Conservation (phyloP, 1,284 basidiomycete species). For the Leccinum colubrinum region DNA sequence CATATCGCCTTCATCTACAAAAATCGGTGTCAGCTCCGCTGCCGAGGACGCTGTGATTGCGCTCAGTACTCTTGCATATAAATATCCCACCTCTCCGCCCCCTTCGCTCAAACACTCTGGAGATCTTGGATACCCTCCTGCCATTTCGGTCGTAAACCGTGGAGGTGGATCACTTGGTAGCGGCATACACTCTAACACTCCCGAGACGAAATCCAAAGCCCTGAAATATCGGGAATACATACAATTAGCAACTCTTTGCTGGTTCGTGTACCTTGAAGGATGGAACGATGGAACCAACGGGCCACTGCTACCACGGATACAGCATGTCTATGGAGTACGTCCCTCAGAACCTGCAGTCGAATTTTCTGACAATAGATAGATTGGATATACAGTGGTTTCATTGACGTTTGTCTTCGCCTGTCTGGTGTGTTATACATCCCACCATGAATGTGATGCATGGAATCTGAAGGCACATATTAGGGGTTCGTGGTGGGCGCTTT, state of each 20-base stretch:
- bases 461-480: conserved; percentile 4
- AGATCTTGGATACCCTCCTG: background rate
- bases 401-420: conserved; percentile 29
- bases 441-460: background rate
- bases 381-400: conserved; percentile 23
- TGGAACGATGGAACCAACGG: conserved; percentile 25
- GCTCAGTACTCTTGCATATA: background rate
- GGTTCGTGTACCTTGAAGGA: conserved; percentile 21
- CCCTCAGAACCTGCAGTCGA: background rate
- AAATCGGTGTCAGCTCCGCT: background rate
- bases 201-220: conserved; percentile 1
- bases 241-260: conserved; percentile 23
- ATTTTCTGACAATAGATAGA: conserved; percentile 5
- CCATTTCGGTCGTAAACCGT: background rate
- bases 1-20: background rate
- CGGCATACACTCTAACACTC: background rate
- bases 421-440: conserved; percentile 16
- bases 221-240: conserved; percentile 20
- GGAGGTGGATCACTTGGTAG: background rate
- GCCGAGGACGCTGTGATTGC: background rate
- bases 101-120: conserved; percentile 2
- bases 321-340: conserved; percentile 17
- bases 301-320: conserved; percentile 29
- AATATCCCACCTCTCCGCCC: background rate
- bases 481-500: conserved; percentile 28